Base-by-base conservation (phyloP, 768 basidiomycete species). In the Amanita rimosa region DNA sequence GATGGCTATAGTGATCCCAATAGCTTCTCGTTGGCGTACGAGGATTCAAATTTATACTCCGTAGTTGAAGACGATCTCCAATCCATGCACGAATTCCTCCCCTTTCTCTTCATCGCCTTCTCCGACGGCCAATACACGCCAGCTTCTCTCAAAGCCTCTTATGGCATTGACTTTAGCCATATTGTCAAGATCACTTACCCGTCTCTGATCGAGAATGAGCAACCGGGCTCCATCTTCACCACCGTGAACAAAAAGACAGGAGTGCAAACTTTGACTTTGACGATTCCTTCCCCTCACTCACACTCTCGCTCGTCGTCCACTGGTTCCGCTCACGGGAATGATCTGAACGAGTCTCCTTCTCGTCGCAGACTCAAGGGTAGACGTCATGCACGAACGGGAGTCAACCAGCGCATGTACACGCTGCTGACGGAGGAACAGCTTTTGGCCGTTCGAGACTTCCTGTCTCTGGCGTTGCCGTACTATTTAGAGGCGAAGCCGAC, bases 371-470 rank as follows among this genome's bases (percentile, higher is more conserved):
- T 26, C 34, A 51, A 44, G 26, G 19, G 11, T 21, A 40, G 37
- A 48, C 16, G 44, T 14, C 34, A 45, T 7, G 47, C 41, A 4
- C 37, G 49, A 17, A 44, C 35, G 3, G 40, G 41, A 19, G 5
- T 50, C 29, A 22, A 17, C 33, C 41, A 48, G 33, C 40, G 50
- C 13, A 56, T 45, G 47, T 52, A 35, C 16, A 54, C 58, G 1
- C 43, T 53, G 6, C 58, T 73, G 3, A 64, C 54, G 19, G 55
- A 59, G 50, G 37, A 54, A 0, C 69, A 74, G 51, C 62, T 75
- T 3, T 53, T 64, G 24, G 60, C 61, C 1, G 70, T 66, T 6
- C 63, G 73, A 21, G 73, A 74, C 52, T 73, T 73, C 54, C 57
- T 75, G 31, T 62, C 62, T 5, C 55, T 71, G 6, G 64, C 65